A percentile compares a stretch with the other conserved stretches of the same genome.
Evolutionary conservation across 1,139 yeast species (phyloP).

Genomic region (Yamadazyma mexicana): DNA sequence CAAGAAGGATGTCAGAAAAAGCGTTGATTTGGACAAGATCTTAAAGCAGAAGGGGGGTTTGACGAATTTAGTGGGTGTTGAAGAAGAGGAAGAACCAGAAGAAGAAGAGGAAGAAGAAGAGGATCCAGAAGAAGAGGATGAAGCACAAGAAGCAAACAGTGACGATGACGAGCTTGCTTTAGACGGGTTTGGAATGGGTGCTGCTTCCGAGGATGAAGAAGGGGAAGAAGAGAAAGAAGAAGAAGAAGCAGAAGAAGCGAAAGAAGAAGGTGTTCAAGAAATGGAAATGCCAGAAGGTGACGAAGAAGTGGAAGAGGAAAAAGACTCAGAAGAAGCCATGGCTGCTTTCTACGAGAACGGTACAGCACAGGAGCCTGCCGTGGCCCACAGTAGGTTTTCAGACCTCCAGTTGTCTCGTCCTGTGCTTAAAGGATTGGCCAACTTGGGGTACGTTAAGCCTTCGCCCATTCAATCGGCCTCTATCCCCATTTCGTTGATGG

Average conservation of each 20-base stretch:
- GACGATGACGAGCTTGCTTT: slow-evolving; percentile 55
- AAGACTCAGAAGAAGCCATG: slow-evolving; percentile 71
- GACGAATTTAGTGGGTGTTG: slow-evolving; percentile 48
- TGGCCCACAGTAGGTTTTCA: slow-evolving; percentile 65
- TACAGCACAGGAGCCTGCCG: slow-evolving; percentile 35
- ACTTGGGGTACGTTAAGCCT: slow-evolving; percentile 79
- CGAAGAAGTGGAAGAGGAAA: slow-evolving; percentile 36
- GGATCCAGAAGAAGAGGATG: slow-evolving; percentile 28
- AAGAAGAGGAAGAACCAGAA: slow-evolving; percentile 31
- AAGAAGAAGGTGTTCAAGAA: slow-evolving; percentile 26
- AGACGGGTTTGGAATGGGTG: slow-evolving; percentile 78
- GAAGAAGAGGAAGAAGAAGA: slow-evolving; percentile 35
- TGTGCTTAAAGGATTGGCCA: slow-evolving; percentile 75
- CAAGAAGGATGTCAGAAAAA: slow-evolving; percentile 40
- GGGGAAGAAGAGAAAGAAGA: slow-evolving; percentile 25
- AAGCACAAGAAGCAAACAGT: slow-evolving; percentile 23
- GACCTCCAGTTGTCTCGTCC: slow-evolving; percentile 86
- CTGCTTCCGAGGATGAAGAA: slow-evolving; percentile 28
- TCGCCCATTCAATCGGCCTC: slow-evolving; percentile 94
- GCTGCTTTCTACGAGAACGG: slow-evolving; percentile 63
- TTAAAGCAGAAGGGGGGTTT: slow-evolving; percentile 81
- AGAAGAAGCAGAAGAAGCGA: slow-evolving; percentile 20
- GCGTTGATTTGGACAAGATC: slow-evolving; percentile 85
- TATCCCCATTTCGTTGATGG: slow-evolving; percentile 88
- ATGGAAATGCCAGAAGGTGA: slow-evolving; percentile 24